Conservation (phyloP, 2,329 filamentous ascomycete species). For the Ascochyta viciae-villosae region DNA sequence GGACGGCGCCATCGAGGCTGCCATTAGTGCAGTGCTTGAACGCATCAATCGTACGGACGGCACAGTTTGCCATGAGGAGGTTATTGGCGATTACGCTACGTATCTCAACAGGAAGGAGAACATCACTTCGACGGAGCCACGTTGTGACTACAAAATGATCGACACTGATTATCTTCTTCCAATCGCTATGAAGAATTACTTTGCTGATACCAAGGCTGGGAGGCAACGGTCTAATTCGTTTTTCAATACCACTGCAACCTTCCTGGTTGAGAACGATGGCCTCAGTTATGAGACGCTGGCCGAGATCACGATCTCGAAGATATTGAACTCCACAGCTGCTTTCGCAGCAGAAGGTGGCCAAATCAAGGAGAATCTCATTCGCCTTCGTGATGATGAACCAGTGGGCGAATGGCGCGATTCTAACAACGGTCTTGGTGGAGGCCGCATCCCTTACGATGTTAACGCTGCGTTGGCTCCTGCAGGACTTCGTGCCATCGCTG, state of each 20-base stretch:
- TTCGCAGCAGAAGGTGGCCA: constrained; percentile 60
- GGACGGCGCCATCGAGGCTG: constrained; percentile 65
- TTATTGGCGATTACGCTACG: constrained; percentile 70
- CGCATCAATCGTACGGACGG: constrained; percentile 67
- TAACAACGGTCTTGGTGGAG: constrained; percentile 65
- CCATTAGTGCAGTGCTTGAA: constrained; percentile 67
- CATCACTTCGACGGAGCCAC: constrained; percentile 59
- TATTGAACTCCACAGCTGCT: constrained; percentile 62
- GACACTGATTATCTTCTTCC: constrained; percentile 69
- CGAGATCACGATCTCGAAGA: constrained; percentile 62
- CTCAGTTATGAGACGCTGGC: constrained; percentile 62
- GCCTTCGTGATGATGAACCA: constrained; percentile 60
- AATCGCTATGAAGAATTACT: constrained; percentile 65
- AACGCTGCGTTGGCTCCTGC: constrained; percentile 70
- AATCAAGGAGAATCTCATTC: constrained; percentile 62
- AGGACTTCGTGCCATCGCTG: constrained; percentile 64
- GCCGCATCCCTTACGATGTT: constrained; percentile 69
- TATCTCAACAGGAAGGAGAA: constrained; percentile 64
- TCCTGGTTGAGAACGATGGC: constrained; percentile 60
- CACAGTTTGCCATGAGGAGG: constrained; percentile 69
- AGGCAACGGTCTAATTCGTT: constrained; percentile 45
- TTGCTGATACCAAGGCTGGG: constrained; percentile 57
- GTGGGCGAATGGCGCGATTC: constrained; percentile 72
- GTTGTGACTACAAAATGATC: constrained; percentile 67
- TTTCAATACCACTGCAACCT: constrained; percentile 55